Evolutionary conservation across 192 early-diverging fungal species (phyloP).

Genomic region (Coemansia sp.): DNA sequence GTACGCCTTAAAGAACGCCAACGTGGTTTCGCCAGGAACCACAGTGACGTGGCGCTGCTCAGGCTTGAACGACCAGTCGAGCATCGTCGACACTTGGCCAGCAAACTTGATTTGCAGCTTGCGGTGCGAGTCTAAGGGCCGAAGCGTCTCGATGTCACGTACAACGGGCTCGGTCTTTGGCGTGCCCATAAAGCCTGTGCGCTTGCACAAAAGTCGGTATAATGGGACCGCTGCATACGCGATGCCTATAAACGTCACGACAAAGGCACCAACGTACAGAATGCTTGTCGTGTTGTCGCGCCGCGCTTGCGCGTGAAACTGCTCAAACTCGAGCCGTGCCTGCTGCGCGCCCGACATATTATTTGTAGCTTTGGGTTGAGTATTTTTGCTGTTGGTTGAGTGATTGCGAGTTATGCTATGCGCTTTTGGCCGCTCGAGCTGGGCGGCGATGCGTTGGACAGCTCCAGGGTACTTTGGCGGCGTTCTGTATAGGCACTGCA

Average conservation of each 20-base stretch:
- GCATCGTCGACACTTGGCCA: constrained; percentile 69
- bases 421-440: background rate
- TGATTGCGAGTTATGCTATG: background rate
- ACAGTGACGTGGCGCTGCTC: constrained; percentile 83
- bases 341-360: background rate
- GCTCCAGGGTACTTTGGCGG: background rate
- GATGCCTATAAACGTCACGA: constrained; percentile 81
- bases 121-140: constrained; percentile 63
- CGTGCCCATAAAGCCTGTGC: constrained; percentile 91
- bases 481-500: background rate
- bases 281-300: constrained; percentile 51
- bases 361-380: no score
- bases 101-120: constrained; percentile 70
- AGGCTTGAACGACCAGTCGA: constrained; percentile 90
- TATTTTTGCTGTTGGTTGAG: background rate
- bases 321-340: constrained; percentile 13
- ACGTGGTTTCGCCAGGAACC: constrained; percentile 93
- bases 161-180: constrained; percentile 69
- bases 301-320: constrained; percentile 30
- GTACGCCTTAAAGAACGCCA: constrained; percentile 94
- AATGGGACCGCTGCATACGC: constrained; percentile 94
- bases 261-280: constrained; percentile 77
- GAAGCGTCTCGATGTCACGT: constrained; percentile 61
- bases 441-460: background rate
- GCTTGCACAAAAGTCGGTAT: constrained; percentile 91